These are phyloP conservation scores for Boletus semigastroideus DNA, from an alignment of 1,284 basidiomycete species.

Conservation along the genomic window DNA sequence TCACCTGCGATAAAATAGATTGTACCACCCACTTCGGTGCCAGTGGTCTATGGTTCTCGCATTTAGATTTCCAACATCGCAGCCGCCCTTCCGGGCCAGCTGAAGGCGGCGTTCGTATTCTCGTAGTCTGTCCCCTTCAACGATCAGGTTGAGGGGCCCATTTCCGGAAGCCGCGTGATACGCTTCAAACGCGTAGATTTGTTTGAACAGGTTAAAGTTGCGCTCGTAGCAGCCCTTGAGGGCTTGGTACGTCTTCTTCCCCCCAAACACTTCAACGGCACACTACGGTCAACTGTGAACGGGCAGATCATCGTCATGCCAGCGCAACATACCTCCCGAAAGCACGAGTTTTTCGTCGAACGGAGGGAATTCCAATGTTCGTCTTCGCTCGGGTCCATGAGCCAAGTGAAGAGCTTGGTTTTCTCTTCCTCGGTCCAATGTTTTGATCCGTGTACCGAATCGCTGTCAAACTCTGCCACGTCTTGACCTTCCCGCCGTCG, in stretches of 20 bases:
- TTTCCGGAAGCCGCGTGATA: constrained; percentile 46
- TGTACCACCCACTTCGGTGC: constrained; percentile 72
- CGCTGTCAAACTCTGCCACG: constrained; percentile 48
- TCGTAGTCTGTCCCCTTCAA: constrained; percentile 58
- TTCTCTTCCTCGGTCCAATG: constrained; percentile 82
- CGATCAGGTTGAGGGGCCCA: constrained; percentile 38
- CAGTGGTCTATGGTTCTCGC: constrained; percentile 72
- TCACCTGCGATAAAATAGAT: constrained; percentile 62
- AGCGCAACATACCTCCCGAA: constrained; percentile 57
- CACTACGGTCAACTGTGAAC: constrained; percentile 44
- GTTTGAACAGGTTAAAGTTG: constrained; percentile 77
- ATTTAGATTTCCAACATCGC: constrained; percentile 67
- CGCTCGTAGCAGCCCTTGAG: constrained; percentile 79
- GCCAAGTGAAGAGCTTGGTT: constrained; percentile 68
- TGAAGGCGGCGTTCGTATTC: constrained; percentile 67
- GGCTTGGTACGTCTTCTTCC: constrained; percentile 75
- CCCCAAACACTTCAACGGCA: constrained; percentile 61
- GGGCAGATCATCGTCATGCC: neutral
- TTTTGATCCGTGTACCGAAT: constrained; percentile 61
- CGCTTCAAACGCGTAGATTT: constrained; percentile 67
- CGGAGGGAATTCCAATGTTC: constrained; percentile 72
- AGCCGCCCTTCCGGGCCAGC: constrained; percentile 56
- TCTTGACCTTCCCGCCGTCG: constrained; percentile 49
- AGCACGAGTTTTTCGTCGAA: constrained; percentile 74
- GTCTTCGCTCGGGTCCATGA: constrained; percentile 66